Percentiles rank a stretch among this genome's conserved stretches.
phyloP scores from a whole-genome alignment of 2,329 filamentous ascomycete species.

The Macroventuria anomochaeta region DNA sequence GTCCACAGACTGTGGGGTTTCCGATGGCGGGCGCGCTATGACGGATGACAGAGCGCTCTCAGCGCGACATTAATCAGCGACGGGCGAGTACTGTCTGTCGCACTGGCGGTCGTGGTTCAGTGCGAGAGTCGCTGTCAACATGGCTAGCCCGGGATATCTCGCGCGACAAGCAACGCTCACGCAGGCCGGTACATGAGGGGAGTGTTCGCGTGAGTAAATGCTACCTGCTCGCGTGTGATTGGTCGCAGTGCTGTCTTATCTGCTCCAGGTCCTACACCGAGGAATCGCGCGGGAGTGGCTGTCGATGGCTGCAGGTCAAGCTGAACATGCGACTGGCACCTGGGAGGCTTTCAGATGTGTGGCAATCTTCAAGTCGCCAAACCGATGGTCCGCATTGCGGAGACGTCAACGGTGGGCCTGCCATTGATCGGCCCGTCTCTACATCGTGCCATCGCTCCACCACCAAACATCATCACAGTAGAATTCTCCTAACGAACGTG shows the following conservation, averaged over 20 bases:
- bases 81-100: conserved; percentile 14
- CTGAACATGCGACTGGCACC: background rate
- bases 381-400: conserved; percentile 12
- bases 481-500: background rate
- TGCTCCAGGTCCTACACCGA: conserved; percentile 2
- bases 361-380: background rate
- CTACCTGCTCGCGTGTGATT: conserved; percentile 19
- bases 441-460: conserved; percentile 2
- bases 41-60: conserved; percentile 15
- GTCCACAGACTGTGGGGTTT: conserved; percentile 21
- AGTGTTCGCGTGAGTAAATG: background rate
- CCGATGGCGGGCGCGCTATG: conserved; percentile 26
- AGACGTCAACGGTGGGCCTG: conserved; percentile 14
- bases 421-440: conserved; percentile 9
- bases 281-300: background rate
- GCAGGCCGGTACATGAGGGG: conserved; percentile 20
- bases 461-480: background rate
- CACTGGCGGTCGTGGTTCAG: conserved; percentile 23
- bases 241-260: conserved; percentile 24
- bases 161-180: conserved; percentile 14
- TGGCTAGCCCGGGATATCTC: conserved; percentile 21
- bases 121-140: conserved; percentile 20
- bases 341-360: background rate
- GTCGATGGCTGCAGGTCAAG: conserved; percentile 14
- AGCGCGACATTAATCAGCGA: conserved; percentile 35